Evolutionary conservation across 495 filamentous ascomycete species (phyloP).

Genomic region (Xylaria castorea): DNA sequence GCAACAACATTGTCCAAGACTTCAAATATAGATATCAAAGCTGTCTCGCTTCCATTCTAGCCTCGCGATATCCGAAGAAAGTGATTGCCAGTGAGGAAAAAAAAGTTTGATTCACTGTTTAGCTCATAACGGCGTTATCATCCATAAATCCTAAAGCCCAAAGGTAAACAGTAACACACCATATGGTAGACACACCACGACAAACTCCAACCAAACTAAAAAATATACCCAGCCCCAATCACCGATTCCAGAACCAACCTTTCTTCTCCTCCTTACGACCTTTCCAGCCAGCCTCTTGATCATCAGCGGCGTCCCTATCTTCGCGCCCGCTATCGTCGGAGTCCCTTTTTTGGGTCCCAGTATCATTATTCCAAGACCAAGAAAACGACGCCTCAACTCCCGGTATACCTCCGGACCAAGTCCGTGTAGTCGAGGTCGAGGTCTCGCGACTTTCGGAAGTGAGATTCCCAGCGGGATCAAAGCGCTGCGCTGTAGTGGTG

Average conservation of each 20-base stretch:
- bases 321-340: neutral
- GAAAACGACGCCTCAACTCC: constrained; percentile 12
- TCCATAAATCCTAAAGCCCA: neutral
- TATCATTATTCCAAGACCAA: constrained; percentile 19
- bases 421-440: neutral
- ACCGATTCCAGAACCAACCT: constrained; percentile 46
- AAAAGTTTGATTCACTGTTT: neutral
- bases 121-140: neutral
- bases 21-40: neutral
- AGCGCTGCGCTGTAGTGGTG: constrained; percentile 27
- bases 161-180: neutral
- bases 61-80: neutral
- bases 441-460: constrained; percentile 21
- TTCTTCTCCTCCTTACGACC: constrained; percentile 27
- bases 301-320: neutral
- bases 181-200: neutral
- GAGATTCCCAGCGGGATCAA: constrained; percentile 33
- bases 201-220: neutral
- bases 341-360: neutral
- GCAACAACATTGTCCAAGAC: neutral
- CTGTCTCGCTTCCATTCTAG: neutral
- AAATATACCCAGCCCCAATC: neutral
- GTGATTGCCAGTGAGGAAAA: neutral
- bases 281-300: neutral
- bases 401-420: constrained; percentile 18